Evolutionary conservation across 2,329 filamentous ascomycete species (phyloP).

Genomic region (Paracoccidioides lutzii): DNA sequence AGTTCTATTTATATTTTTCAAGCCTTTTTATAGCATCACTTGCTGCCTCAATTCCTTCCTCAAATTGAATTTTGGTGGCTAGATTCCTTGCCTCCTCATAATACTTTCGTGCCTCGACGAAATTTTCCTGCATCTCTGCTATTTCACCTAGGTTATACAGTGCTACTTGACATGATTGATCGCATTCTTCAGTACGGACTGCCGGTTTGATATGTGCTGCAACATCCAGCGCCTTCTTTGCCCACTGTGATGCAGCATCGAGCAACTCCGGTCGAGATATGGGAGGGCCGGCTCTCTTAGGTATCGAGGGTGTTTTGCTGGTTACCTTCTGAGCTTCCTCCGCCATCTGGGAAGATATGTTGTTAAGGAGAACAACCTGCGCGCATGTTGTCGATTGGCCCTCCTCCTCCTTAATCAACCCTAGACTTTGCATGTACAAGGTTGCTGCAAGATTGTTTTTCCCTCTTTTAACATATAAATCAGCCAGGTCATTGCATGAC

Average conservation of each 20-base stretch:
- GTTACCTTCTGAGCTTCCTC: slow-evolving; percentile 19
- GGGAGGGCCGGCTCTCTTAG: slow-evolving; percentile 25
- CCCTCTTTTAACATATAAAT: slow-evolving; percentile 59
- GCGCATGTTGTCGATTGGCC: slow-evolving; percentile 50
- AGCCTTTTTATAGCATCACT: slow-evolving; percentile 22
- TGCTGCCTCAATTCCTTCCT: slow-evolving; percentile 21
- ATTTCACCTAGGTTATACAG: slow-evolving; percentile 82
- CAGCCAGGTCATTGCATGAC: slow-evolving; percentile 49
- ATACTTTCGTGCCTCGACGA: slow-evolving; percentile 50
- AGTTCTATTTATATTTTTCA: slow-evolving; percentile 7
- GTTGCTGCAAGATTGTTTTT: slow-evolving; percentile 73
- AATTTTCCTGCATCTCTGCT: slow-evolving; percentile 58
- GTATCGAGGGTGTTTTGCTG: slow-evolving; percentile 20
- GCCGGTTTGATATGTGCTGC: slow-evolving; percentile 53
- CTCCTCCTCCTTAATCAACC: slow-evolving; percentile 44
- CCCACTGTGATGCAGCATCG: slow-evolving; percentile 63
- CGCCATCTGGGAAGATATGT: slow-evolving; percentile 38
- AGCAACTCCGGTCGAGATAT: slow-evolving; percentile 50
- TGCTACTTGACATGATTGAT: slow-evolving; percentile 67
- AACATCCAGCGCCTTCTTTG: slow-evolving; percentile 58
- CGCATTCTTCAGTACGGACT: slow-evolving; percentile 63
- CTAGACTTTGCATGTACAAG: slow-evolving; percentile 72
- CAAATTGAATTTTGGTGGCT: slow-evolving; percentile 32
- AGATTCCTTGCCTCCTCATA: slow-evolving; percentile 58
- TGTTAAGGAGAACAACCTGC: slow-evolving; percentile 58